Evolutionary conservation across 1,284 basidiomycete genomes (phyloP), one percentile per base, ranked within the genome.

Genomic region (Austropuccinia psidii): DNA sequence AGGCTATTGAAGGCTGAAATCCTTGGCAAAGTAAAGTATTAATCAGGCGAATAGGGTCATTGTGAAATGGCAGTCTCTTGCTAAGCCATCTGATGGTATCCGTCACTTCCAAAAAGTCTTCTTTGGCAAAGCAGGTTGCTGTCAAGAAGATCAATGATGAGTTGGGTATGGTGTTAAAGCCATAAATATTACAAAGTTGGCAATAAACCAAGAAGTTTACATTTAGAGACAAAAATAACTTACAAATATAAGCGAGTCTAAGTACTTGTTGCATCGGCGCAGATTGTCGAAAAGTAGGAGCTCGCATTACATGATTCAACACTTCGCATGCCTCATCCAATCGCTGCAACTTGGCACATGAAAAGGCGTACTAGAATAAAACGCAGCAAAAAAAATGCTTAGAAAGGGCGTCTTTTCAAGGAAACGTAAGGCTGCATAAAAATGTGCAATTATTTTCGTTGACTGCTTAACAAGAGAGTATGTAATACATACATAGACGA

Each of bases 81-180:
- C 90, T 86, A 27, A 93, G 80, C 76, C 88, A 89, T n/a, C 90
- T 85, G 7, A 76, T 84, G 83, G 82, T 89, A 85, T 91, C 89
- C 8, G 90, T 85, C 9, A 89, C 85, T 4, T 84, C 83, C 13
- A 83, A 80, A 76, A 85, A 86, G 21, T 86, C 83, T 52, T 86
- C 83, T 2, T 84, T 85, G 3, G 84, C 80, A 24, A 89, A 85
- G 1, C 88, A 87, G 76, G 89, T 90, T 0, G 90, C 91, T 92
- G 77, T 11, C 65, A 66, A 27, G 2, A 15, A 13, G 11, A 13
- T 15, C 17, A 29, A 47, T 52, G 11, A 35, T 15, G 9, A 17
- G 11, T 52, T 15, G 24, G 50, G 9, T 45, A 45, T 45, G n/a
- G n/a, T 11, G 41, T 45, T 19, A 45, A 45, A 11, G 41, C 11